Evolutionary conservation across 345 rosid genomes (phyloP).

Genomic region (Nephelium lappaceum): DNA sequence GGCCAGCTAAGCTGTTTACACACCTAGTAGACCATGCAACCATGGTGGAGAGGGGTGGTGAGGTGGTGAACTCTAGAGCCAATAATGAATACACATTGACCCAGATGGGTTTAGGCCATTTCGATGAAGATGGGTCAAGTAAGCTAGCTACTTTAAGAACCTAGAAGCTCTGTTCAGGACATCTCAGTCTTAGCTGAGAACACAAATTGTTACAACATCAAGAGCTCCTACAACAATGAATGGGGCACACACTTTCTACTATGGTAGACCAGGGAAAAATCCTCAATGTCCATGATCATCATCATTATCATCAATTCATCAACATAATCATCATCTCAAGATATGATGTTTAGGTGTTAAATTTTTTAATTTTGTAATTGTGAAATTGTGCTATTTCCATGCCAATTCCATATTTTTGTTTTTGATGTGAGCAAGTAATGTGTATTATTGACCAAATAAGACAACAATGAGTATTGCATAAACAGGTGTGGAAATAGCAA

Average conservation of each 20-base stretch:
- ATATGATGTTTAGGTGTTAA: not conserved
- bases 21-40: conserved; percentile 88
- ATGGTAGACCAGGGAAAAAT: conserved; percentile 91
- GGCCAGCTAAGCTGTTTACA: conserved; percentile 96
- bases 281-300: conserved; percentile 61
- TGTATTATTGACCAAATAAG: conserved; percentile 14
- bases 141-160: conserved; percentile 87
- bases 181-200: conserved; percentile 80
- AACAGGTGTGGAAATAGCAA: conserved; percentile 43
- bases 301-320: not conserved
- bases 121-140: conserved; percentile 79
- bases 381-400: conserved; percentile 35
- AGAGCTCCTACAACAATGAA: conserved; percentile 67
- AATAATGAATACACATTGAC: conserved; percentile 81
- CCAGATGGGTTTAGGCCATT: conserved; percentile 96
- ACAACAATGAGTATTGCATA: conserved; percentile 19
- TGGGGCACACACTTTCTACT: conserved; percentile 97
- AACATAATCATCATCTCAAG: not conserved
- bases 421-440: conserved; percentile 11
- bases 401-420: conserved; percentile 20
- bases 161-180: conserved; percentile 67
- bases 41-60: conserved; percentile 98
- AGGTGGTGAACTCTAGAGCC: conserved; percentile 86
- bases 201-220: conserved; percentile 82
- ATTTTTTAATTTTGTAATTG: conserved; percentile 48